These are phyloP conservation scores for Microthlaspi erraticum DNA, from an alignment of 345 rosid species.

Conservation along the genomic window DNA sequence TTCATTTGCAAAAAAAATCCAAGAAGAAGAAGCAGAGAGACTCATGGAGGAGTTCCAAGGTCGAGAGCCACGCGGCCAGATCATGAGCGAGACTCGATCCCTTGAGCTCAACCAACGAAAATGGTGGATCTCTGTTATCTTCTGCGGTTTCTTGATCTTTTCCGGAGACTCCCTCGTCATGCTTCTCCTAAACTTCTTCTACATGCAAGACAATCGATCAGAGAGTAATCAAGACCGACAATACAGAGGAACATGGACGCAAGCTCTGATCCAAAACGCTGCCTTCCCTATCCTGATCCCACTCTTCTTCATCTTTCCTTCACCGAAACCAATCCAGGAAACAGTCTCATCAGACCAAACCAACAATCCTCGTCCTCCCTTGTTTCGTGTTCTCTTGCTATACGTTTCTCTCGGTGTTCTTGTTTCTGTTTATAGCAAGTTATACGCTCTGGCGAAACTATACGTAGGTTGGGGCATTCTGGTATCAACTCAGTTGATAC, in stretches of 20 bases:
- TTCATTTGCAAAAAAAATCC: neutral
- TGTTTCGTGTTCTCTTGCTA: slow-evolving; percentile 33
- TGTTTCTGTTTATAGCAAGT: slow-evolving; percentile 43
- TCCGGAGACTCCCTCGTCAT: slow-evolving; percentile 39
- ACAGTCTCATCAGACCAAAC: neutral
- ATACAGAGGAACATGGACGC: slow-evolving; percentile 48
- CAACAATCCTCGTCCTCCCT: slow-evolving; percentile 12
- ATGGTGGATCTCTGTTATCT: slow-evolving; percentile 43
- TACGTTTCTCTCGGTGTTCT: slow-evolving; percentile 50
- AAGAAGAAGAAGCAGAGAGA: slow-evolving; percentile 28
- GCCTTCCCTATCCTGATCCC: slow-evolving; percentile 44
- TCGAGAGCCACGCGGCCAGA: slow-evolving; percentile 19
- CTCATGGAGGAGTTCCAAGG: slow-evolving; percentile 36
- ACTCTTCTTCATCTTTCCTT: slow-evolving; percentile 36
- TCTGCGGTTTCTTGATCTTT: slow-evolving; percentile 38
- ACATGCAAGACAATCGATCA: slow-evolving; percentile 35
- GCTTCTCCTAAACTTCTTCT: slow-evolving; percentile 43
- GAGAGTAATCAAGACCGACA: slow-evolving; percentile 30
- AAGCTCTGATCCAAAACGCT: slow-evolving; percentile 42
- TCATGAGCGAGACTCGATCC: slow-evolving; percentile 27
- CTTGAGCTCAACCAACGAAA: slow-evolving; percentile 25
- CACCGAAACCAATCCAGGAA: slow-evolving; percentile 23
- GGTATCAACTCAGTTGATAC: slow-evolving; percentile 54
- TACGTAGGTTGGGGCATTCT: slow-evolving; percentile 51
- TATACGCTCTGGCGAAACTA: slow-evolving; percentile 39